Conservation (phyloP, 2,329 filamentous ascomycete species). For the Neofusicoccum ribis region DNA sequence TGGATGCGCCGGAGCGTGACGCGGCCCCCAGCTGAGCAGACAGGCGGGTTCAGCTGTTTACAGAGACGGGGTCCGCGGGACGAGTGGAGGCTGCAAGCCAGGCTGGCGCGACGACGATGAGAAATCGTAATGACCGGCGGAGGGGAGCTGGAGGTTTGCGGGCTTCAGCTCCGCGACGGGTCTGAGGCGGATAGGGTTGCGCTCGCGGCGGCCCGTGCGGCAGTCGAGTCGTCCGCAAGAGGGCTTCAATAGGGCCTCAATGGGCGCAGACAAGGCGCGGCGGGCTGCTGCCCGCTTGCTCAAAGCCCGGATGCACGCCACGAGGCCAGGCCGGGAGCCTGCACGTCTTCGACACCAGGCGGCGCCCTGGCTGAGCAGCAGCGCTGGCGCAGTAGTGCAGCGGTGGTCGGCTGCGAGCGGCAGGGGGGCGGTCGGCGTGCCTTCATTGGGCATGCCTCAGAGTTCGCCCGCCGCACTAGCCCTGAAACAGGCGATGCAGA, state of each 20-base stretch:
- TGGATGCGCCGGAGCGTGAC: background rate
- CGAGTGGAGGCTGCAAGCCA: too few species aligned
- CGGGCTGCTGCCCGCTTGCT: too few species aligned
- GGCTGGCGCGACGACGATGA: background rate
- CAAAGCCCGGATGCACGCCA: background rate
- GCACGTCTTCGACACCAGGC: too few species aligned
- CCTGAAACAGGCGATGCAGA: background rate
- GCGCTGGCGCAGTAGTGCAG: too few species aligned
- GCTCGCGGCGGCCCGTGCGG: background rate
- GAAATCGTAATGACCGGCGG: background rate
- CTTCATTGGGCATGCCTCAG: too few species aligned
- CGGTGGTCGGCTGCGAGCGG: too few species aligned
- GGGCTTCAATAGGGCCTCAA: background rate
- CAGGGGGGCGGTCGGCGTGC: too few species aligned
- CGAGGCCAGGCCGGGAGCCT: too few species aligned
- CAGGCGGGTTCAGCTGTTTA: background rate
- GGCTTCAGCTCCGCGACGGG: slow-evolving; percentile 1
- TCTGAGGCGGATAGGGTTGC: slow-evolving; percentile 5
- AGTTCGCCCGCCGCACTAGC: background rate
- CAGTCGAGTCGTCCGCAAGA: background rate
- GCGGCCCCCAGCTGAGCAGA: background rate
- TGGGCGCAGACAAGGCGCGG: background rate
- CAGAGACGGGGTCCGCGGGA: background rate
- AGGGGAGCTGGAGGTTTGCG: background rate
- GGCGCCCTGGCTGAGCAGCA: too few species aligned